Base-by-base conservation (phyloP, 2,329 filamentous ascomycete species). In the Onygenales sp. region DNA sequence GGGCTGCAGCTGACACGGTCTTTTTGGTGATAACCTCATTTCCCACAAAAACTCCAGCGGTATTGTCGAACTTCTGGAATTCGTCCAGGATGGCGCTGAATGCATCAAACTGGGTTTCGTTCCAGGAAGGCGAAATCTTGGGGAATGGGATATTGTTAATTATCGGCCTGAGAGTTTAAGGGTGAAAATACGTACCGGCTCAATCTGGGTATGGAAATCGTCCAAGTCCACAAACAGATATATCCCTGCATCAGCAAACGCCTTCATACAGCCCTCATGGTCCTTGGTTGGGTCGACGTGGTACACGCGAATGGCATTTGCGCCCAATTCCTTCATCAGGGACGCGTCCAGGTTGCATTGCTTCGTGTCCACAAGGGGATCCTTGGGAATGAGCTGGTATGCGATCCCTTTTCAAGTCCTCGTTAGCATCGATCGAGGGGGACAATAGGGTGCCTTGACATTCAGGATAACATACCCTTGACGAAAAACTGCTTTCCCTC, bases 221-320 rank as follows among this genome's bases (percentile, higher is more conserved):
- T 75, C 91, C 56, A 95, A 77, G 69, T 95, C 90, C 49, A 94
- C 79, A 66, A 92, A 84, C 52, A 89, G 71, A 67, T 95, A 94
- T 67, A 95, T 92, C 54, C 87, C 87, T 43, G 83, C 86, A 61
- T 89, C 82, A 10, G 81, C 83, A 66, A 95, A 88, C 1, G 83
- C 84, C 52, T 77, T 77, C 88, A 95, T 94, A 73, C 89, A 95
- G 17, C 78, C 84, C 54, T 80, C 77, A 69, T 95, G 91, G 66
- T 92, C 75, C 35, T 73, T 81, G 2, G 71, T 68, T 2, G 87
- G 74, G 62, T 94, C 85, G 57, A 95, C 88, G 65, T 95, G 89
- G 70, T 95, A 95, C 55, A 93, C 86, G 54, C 90, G 87, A 63
- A 95, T 89, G 33, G 86, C 79, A 68, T 95, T 95, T 66, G 86